Conservation (phyloP, 495 filamentous ascomycete species). For the Lasiosphaeriaceae sp. region DNA sequence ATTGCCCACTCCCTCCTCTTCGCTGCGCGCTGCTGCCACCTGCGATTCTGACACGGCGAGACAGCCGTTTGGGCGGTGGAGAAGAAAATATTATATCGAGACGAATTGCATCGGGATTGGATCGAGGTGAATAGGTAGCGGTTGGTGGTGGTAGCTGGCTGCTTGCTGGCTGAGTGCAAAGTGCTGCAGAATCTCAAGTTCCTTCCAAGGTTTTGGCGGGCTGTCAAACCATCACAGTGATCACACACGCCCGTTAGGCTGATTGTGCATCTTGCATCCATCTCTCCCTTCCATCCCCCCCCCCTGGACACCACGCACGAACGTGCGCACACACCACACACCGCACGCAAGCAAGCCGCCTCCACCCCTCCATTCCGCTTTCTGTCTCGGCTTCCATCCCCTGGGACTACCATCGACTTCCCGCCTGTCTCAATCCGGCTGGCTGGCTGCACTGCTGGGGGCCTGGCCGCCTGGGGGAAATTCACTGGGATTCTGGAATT, state of each 20-base stretch:
- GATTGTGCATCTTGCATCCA: conserved; percentile 16
- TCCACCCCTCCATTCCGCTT: conserved; percentile 15
- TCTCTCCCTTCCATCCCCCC: too few relatives aligned
- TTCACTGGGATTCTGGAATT: not conserved
- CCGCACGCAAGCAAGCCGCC: not conserved
- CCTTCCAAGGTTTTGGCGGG: not conserved
- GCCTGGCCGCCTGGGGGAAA: not conserved
- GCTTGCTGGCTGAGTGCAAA: conserved; percentile 7
- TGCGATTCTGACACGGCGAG: not conserved
- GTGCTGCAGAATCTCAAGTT: conserved; percentile 9
- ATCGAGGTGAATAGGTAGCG: not conserved
- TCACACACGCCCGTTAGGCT: conserved; percentile 14
- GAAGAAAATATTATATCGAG: not conserved
- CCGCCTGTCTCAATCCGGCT: conserved; percentile 24
- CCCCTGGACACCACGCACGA: too few relatives aligned
- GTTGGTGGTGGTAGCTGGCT: conserved; percentile 1
- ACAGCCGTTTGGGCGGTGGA: not conserved
- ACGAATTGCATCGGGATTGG: too few relatives aligned
- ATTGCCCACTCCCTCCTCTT: not conserved
- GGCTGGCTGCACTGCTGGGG: conserved; percentile 6
- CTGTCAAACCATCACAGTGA: conserved; percentile 12
- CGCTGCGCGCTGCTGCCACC: not conserved
- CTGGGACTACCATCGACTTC: conserved; percentile 16
- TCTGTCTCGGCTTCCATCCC: conserved; percentile 24
- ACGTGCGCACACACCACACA: not conserved